Percentiles rank a stretch among this genome's conserved stretches.
phyloP scores from a whole-genome alignment of 2,329 filamentous ascomycete species.

The Paecilomyces sp. region DNA sequence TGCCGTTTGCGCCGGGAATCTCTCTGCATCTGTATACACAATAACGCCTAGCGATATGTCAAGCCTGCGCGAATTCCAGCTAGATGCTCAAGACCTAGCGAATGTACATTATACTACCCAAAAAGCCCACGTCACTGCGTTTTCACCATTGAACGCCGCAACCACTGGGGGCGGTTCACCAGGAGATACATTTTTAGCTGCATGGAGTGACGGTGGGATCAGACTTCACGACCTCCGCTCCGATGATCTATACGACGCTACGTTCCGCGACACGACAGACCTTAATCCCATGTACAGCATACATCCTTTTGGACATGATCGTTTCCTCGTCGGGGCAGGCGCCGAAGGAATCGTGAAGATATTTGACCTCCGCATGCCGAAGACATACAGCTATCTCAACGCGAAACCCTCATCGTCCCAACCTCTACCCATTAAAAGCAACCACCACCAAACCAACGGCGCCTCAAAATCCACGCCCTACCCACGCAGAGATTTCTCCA shows the following conservation, averaged over 20 bases:
- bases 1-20: constrained; percentile 44
- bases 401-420: constrained; percentile 7
- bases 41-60: constrained; percentile 40
- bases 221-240: constrained; percentile 56
- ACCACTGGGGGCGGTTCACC: constrained; percentile 18
- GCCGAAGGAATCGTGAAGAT: constrained; percentile 54
- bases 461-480: constrained; percentile 4
- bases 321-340: constrained; percentile 50
- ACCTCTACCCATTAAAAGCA: neutral
- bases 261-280: constrained; percentile 51
- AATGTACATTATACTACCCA: constrained; percentile 12
- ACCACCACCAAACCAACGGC: neutral
- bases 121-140: constrained; percentile 25
- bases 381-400: constrained; percentile 25
- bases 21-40: constrained; percentile 43
- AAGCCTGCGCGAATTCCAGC: constrained; percentile 28
- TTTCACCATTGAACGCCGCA: constrained; percentile 26
- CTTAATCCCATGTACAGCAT: constrained; percentile 54
- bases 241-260: constrained; percentile 37
- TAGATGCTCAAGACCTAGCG: constrained; percentile 24
- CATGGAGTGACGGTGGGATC: constrained; percentile 52
- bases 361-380: constrained; percentile 53
- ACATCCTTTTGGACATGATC: constrained; percentile 48
- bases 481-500: constrained; percentile 30
- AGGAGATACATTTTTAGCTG: constrained; percentile 51